phyloP scores from a whole-genome alignment of 1,284 basidiomycete genomes.

The Puccinia triticina region DNA sequence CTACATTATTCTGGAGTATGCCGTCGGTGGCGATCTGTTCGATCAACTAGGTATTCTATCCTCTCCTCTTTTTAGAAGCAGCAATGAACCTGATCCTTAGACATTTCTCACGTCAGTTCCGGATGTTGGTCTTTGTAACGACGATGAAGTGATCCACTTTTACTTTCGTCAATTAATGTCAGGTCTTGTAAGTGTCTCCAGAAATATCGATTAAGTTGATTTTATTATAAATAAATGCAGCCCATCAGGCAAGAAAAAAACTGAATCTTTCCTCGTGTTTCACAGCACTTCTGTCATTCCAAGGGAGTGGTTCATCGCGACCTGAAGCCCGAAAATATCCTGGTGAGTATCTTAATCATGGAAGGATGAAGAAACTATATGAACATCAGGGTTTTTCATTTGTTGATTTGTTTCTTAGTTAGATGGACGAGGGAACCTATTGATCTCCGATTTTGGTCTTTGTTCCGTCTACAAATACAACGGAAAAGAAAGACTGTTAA shows the following conservation, averaged over 20 bases:
- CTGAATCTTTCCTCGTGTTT: background rate
- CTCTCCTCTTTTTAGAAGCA: background rate
- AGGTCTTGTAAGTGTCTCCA: slow-evolving; percentile 64
- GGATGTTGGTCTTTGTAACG: slow-evolving; percentile 82
- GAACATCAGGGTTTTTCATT: background rate
- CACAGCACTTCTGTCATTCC: slow-evolving; percentile 40
- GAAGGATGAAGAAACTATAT: background rate
- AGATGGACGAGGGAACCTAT: slow-evolving; percentile 64
- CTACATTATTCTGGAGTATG: slow-evolving; percentile 91
- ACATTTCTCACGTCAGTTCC: slow-evolving; percentile 63
- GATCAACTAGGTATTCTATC: slow-evolving; percentile 79
- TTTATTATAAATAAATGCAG: background rate
- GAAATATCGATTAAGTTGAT: background rate
- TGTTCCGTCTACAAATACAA: slow-evolving; percentile 89
- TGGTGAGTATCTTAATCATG: slow-evolving; percentile 56
- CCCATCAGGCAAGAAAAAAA: too few species aligned
- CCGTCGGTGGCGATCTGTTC: slow-evolving; percentile 91
- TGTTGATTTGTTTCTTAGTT: slow-evolving; percentile 32
- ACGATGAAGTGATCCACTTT: slow-evolving; percentile 73
- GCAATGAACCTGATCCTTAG: background rate
- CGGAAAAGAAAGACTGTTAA: slow-evolving; percentile 75
- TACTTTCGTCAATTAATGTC: slow-evolving; percentile 87
- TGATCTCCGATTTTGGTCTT: slow-evolving; percentile 93
- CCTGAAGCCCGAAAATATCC: slow-evolving; percentile 63
- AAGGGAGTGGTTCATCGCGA: slow-evolving; percentile 66